Percentiles rank a stretch among this genome's conserved stretches.
These are phyloP conservation scores for Akanthomyces uredinophilus DNA, from an alignment of 2,329 filamentous ascomycete species.

Conservation along the genomic window DNA sequence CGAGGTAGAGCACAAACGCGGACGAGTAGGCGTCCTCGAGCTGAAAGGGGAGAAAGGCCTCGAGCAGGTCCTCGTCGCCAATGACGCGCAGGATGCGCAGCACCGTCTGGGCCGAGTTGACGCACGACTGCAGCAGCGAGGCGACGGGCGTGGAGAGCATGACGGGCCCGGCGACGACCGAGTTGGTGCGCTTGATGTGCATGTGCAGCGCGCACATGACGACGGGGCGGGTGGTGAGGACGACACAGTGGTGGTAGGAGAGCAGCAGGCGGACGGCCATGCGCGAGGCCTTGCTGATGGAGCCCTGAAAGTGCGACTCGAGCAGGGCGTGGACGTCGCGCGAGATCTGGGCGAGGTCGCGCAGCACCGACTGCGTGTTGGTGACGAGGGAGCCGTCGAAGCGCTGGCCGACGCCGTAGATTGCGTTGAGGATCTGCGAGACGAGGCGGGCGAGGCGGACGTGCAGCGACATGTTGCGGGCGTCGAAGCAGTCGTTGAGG, in stretches of 20 bases:
- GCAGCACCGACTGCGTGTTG: slow-evolving; percentile 25
- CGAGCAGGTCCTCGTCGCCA: slow-evolving; percentile 27
- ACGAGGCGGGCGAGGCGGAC: slow-evolving; percentile 24
- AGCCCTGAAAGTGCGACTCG: slow-evolving; percentile 25
- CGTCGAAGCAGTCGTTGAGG: slow-evolving; percentile 23
- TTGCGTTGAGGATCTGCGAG: slow-evolving; percentile 15
- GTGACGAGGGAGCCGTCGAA: slow-evolving; percentile 25
- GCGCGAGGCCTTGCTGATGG: slow-evolving; percentile 25
- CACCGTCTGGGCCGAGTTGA: slow-evolving; percentile 25
- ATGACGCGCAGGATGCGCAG: slow-evolving; percentile 23
- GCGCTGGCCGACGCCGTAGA: slow-evolving; percentile 23
- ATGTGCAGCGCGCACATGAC: slow-evolving; percentile 31
- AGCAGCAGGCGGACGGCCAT: slow-evolving; percentile 23
- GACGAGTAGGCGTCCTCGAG: slow-evolving; percentile 38
- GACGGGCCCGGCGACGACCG: slow-evolving; percentile 11
- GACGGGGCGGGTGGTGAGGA: slow-evolving; percentile 26
- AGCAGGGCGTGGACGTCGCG: slow-evolving; percentile 24
- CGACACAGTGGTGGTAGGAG: slow-evolving; percentile 26
- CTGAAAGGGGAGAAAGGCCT: slow-evolving; percentile 36
- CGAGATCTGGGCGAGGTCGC: slow-evolving; percentile 23
- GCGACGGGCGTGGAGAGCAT: slow-evolving; percentile 23
- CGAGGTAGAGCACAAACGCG: slow-evolving; percentile 34
- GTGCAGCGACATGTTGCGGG: slow-evolving; percentile 23
- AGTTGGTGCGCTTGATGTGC: slow-evolving; percentile 25
- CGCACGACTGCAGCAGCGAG: slow-evolving; percentile 26